A percentile compares a stretch with the other conserved stretches of the same genome.
Conservation (phyloP, 1,284 basidiomycete species). For the Boletus subluridellus region DNA sequence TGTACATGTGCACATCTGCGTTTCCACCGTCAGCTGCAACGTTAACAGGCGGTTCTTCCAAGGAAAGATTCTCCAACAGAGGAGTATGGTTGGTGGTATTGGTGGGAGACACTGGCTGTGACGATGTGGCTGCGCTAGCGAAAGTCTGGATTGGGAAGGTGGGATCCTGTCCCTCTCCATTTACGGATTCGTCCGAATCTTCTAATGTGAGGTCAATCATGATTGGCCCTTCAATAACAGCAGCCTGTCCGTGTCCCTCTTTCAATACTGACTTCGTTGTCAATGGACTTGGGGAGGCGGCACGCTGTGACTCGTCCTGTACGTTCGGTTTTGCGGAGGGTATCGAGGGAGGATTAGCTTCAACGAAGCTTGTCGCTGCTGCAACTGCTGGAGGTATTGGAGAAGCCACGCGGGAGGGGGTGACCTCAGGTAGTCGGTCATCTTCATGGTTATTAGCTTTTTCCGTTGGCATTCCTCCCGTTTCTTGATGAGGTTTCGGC, state of each 20-base stretch:
- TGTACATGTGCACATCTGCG: slow-evolving; percentile 26
- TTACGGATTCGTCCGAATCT: slow-evolving; percentile 24
- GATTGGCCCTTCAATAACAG: slow-evolving; percentile 18
- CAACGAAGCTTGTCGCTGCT: not conserved
- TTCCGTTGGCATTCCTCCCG: not conserved
- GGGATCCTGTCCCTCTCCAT: slow-evolving; percentile 10
- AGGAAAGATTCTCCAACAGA: slow-evolving; percentile 21
- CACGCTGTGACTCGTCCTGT: not conserved
- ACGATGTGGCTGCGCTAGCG: slow-evolving; percentile 1
- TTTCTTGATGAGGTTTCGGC: slow-evolving; percentile 6
- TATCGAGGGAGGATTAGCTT: not conserved
- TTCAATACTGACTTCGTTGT: not conserved
- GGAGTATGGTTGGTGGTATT: slow-evolving; percentile 19
- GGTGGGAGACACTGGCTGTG: slow-evolving; percentile 8
- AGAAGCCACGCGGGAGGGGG: not conserved
- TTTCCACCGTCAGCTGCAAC: not conserved
- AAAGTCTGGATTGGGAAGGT: slow-evolving; percentile 8
- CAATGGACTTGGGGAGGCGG: not conserved
- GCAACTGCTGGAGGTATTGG: not conserved
- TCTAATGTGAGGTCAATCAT: slow-evolving; percentile 32
- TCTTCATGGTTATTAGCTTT: not conserved
- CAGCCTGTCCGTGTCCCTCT: slow-evolving; percentile 1
- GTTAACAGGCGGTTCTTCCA: slow-evolving; percentile 19
- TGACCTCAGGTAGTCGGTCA: not conserved
- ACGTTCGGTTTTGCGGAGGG: not conserved